Evolutionary conservation across 306 rosid genomes (phyloP), one percentile per base, ranked within the genome.

Genomic region (Pueraria montana): DNA sequence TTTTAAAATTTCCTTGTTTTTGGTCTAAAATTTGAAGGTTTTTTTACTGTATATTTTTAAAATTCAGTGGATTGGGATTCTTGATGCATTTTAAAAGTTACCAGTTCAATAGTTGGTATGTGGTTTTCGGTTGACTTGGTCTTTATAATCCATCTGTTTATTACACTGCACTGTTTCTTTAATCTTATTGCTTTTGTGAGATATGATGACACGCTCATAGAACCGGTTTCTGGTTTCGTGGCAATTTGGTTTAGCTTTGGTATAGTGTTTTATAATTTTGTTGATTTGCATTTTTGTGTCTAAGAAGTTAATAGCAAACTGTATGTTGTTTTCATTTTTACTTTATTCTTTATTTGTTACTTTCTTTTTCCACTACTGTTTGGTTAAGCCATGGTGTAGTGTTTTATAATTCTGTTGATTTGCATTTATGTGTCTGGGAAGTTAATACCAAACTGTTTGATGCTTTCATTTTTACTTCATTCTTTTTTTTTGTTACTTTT

Each of bases 151-250:
- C 74, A 2, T 34, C 30, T 73, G n/a, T 61, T 27, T 64, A 12
- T 30, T 72, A 55, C 53, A 50, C 71, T 40, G 38, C 24, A 52
- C 42, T 59, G 50, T 70, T 70, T 77, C 42, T 38, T 43, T 50
- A 49, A 61, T 81, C 40, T 42, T 30, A 11, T 50, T 38, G 36
- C 45, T 68, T 56, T 48, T 76, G 6, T 27, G 45, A 43, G 34
- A 45, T 55, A 24, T 30, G 21, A 65, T 55, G n/a, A 59, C 71
- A 38, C 17, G 36, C 17, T 45, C 55, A 68, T 62, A 16, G 74
- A 74, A 79, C 34, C 48, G 43, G 56, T 40, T 46, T 18, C 62
- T 68, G 56, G 79, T 68, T 79, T 69, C 50, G 75, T 80, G 40
- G 38, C 18, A 16, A 40, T 12, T 56, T 17, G 30, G 23, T 80